Conservation (phyloP, 2,329 filamentous ascomycete species). For the Arachnomyces sp. region DNA sequence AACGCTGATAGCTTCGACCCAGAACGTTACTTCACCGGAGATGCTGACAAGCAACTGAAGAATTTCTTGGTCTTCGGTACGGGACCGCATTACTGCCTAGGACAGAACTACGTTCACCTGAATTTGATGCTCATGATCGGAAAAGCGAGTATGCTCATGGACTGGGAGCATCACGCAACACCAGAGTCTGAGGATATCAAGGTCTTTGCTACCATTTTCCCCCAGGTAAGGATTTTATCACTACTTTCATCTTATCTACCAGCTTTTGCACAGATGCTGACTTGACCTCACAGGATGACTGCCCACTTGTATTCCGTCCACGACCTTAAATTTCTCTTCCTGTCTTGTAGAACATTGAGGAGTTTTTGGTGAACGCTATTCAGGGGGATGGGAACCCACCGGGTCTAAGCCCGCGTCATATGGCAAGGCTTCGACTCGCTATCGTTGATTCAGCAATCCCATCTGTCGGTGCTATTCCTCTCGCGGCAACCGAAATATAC, state of each 20-base stretch:
- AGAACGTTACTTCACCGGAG: slow-evolving; percentile 82
- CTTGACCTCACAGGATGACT: slow-evolving; percentile 59
- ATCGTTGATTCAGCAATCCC: no score
- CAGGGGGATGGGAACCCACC: no score
- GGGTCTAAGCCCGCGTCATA: no score
- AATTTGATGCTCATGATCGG: slow-evolving; percentile 86
- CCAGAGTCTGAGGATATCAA: slow-evolving; percentile 86
- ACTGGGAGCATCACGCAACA: slow-evolving; percentile 87
- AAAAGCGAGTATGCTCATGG: slow-evolving; percentile 76
- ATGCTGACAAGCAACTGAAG: slow-evolving; percentile 85
- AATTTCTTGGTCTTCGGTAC: slow-evolving; percentile 96
- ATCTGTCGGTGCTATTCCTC: no score
- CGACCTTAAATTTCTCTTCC: slow-evolving; percentile 25
- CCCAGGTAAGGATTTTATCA: slow-evolving; percentile 66
- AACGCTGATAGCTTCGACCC: slow-evolving; percentile 85
- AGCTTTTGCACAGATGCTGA: background rate
- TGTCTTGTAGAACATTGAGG: no score
- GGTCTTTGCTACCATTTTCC: slow-evolving; percentile 97
- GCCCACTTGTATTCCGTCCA: slow-evolving; percentile 63
- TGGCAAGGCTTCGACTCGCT: no score
- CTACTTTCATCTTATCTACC: slow-evolving; percentile 8
- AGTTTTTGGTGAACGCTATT: no score
- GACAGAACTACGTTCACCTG: slow-evolving; percentile 81
- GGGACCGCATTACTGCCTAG: slow-evolving; percentile 92
- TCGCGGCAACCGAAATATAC: no score